Percentiles rank a stretch among this genome's conserved stretches.
These are phyloP conservation scores for Solanum arcanum DNA, from an alignment of 257 asterid genomes.

Conservation along the genomic window DNA sequence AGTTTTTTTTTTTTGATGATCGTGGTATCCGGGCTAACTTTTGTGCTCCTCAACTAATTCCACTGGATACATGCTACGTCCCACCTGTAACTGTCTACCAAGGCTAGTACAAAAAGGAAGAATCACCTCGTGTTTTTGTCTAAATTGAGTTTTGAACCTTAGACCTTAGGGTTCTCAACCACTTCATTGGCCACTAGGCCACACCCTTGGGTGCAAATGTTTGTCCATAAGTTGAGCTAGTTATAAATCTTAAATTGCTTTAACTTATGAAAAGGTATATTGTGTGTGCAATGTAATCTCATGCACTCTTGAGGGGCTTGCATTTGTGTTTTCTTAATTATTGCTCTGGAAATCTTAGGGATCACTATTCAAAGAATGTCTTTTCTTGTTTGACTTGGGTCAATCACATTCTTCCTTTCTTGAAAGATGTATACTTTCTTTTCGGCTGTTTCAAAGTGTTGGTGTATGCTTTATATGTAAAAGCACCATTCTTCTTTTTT, in stretches of 20 bases:
- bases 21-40: no score
- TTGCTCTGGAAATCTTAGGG: not conserved
- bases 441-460: not conserved
- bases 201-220: not conserved
- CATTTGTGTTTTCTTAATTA: not conserved
- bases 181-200: not conserved
- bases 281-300: not conserved
- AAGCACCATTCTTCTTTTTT: not conserved
- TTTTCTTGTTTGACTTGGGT: not conserved
- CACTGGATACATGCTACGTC: no score
- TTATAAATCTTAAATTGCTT: not conserved
- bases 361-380: not conserved
- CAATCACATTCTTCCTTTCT: not conserved
- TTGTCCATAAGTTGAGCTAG: not conserved
- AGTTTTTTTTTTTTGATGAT: no score
- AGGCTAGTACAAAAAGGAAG: not conserved
- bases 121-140: not conserved
- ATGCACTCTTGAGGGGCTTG: not conserved
- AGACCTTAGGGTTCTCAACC: not conserved
- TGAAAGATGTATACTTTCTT: not conserved
- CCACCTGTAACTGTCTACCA: no score
- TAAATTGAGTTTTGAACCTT: fast-evolving
- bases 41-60: no score
- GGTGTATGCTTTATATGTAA: not conserved
- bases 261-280: not conserved